phyloP scores from a whole-genome alignment of 345 rosid species.

The Eutrema yunnanense region DNA sequence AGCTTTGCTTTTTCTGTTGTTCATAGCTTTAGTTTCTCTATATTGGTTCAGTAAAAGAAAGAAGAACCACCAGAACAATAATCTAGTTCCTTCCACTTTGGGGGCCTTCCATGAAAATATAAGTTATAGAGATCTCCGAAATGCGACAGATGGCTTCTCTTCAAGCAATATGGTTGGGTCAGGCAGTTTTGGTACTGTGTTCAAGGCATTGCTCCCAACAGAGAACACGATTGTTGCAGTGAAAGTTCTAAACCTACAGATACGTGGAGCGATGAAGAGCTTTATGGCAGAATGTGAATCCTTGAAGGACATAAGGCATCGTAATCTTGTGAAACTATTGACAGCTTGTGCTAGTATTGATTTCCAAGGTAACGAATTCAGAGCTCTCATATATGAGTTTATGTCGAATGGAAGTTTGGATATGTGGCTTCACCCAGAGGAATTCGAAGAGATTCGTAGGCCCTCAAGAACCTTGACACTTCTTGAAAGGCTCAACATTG shows the following conservation, averaged over 20 bases:
- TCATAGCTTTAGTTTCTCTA: no score
- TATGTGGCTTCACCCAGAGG: slow-evolving; percentile 30
- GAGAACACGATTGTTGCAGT: slow-evolving; percentile 15
- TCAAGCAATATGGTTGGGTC: no score
- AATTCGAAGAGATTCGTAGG: neutral
- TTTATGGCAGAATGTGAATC: slow-evolving; percentile 42
- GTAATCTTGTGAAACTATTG: slow-evolving; percentile 43
- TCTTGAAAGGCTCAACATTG: slow-evolving; percentile 28
- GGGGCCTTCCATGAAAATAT: no score
- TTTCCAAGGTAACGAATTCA: slow-evolving; percentile 36
- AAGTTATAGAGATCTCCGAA: no score
- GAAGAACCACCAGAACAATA: no score
- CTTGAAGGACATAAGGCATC: slow-evolving; percentile 32
- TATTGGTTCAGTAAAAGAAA: no score
- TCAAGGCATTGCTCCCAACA: neutral
- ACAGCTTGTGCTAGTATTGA: slow-evolving; percentile 46
- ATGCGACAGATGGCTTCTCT: no score
- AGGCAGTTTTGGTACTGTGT: neutral
- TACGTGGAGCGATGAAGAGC: slow-evolving; percentile 37
- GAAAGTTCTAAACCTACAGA: slow-evolving; percentile 34
- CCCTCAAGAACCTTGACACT: slow-evolving; percentile 10
- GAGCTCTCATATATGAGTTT: slow-evolving; percentile 41
- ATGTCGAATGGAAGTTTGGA: slow-evolving; percentile 46
- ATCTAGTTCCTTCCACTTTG: no score
- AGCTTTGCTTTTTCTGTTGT: no score